Conservation (phyloP, 495 filamentous ascomycete genomes). For the Penicillium coffeae region DNA sequence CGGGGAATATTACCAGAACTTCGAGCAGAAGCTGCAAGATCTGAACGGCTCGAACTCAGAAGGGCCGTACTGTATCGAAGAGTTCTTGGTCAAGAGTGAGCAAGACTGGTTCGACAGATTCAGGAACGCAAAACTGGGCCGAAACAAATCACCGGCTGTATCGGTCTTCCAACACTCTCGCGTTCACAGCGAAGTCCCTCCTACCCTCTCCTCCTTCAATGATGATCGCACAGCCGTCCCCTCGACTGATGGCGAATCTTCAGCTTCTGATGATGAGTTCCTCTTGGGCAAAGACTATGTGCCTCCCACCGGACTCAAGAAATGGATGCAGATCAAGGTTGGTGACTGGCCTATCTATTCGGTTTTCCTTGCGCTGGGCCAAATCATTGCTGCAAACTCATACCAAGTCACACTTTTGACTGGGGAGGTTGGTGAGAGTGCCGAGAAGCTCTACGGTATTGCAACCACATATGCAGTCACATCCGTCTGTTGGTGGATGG, state of each 20-base stretch:
- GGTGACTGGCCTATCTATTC: slow-evolving; percentile 72
- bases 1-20: slow-evolving; percentile 57
- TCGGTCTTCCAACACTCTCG: slow-evolving; percentile 30
- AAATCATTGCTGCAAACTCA: slow-evolving; percentile 67
- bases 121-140: slow-evolving; percentile 53
- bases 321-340: slow-evolving; percentile 44
- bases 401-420: slow-evolving; percentile 70
- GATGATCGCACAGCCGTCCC: slow-evolving; percentile 29
- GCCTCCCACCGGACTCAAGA: slow-evolving; percentile 61
- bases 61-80: slow-evolving; percentile 60
- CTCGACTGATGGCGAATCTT: slow-evolving; percentile 24
- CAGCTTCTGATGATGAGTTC: slow-evolving; percentile 49
- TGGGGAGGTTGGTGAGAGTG: slow-evolving; percentile 58
- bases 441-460: slow-evolving; percentile 63
- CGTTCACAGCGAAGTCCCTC: slow-evolving; percentile 21
- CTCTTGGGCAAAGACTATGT: slow-evolving; percentile 62
- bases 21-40: slow-evolving; percentile 54
- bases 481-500: slow-evolving; percentile 61
- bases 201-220: slow-evolving; percentile 31
- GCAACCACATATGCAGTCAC: slow-evolving; percentile 61
- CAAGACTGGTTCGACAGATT: slow-evolving; percentile 65
- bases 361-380: slow-evolving; percentile 60
- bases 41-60: slow-evolving; percentile 57
- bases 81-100: slow-evolving; percentile 63
- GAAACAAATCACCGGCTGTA: slow-evolving; percentile 42